These are phyloP conservation scores for Biscogniauxia marginata DNA, from an alignment of 2,329 filamentous ascomycete genomes.

Conservation along the genomic window DNA sequence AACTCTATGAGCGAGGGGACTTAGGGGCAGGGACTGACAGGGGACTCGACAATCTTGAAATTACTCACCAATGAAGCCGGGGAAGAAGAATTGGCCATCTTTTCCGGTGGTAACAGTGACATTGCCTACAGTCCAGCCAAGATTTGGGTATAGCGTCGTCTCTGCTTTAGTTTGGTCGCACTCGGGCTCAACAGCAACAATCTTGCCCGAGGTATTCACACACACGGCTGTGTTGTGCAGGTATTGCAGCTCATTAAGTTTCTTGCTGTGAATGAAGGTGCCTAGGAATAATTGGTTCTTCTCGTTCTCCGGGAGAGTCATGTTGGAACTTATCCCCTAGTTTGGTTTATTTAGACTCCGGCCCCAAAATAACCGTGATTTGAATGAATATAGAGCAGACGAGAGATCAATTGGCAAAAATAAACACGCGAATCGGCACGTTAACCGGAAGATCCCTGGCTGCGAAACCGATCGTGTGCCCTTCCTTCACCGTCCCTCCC, in stretches of 20 bases:
- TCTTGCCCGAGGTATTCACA: constrained; percentile 50
- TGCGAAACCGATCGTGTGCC: not conserved
- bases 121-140: constrained; percentile 45
- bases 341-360: not conserved
- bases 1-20: constrained; percentile 18
- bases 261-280: constrained; percentile 54
- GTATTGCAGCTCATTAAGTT: constrained; percentile 48
- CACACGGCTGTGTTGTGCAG: constrained; percentile 50
- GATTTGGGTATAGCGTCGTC: constrained; percentile 35
- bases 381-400: not conserved
- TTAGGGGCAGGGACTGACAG: not conserved
- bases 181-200: constrained; percentile 46
- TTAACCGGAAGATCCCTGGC: not conserved
- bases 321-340: constrained; percentile 6
- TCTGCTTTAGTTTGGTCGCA: constrained; percentile 34
- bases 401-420: not conserved
- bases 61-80: constrained; percentile 70
- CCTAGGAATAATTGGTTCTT: constrained; percentile 51
- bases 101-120: constrained; percentile 37
- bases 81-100: constrained; percentile 73
- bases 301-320: constrained; percentile 18
- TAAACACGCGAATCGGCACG: not conserved
- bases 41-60: not conserved
- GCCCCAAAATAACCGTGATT: too few relatives aligned
- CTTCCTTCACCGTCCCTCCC: not conserved